Percentiles rank a stretch among this genome's conserved stretches.
These are phyloP conservation scores for Geranium brycei DNA, from an alignment of 345 rosid genomes.

Conservation along the genomic window DNA sequence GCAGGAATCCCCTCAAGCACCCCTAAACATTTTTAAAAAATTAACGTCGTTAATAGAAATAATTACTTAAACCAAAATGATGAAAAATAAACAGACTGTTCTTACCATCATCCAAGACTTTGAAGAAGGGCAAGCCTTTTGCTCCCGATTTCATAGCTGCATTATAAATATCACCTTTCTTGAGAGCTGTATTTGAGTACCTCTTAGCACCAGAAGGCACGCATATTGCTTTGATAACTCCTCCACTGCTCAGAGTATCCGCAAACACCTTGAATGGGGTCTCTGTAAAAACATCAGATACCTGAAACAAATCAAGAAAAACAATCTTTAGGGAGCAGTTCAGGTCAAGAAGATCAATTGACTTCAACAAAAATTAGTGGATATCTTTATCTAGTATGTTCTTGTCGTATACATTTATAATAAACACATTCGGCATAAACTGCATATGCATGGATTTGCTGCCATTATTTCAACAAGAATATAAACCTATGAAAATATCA, in stretches of 20 bases:
- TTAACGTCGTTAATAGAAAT: slow-evolving; percentile 1
- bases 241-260: slow-evolving; percentile 58
- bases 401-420: too few species aligned
- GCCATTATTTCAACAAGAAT: too few species aligned
- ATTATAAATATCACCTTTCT: slow-evolving; percentile 75
- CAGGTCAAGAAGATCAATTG: too few species aligned
- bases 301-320: slow-evolving; percentile 28
- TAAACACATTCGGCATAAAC: too few species aligned
- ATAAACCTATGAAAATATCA: too few species aligned
- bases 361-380: too few species aligned
- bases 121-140: slow-evolving; percentile 87
- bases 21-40: slow-evolving; percentile 17
- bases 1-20: slow-evolving; percentile 73
- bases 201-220: slow-evolving; percentile 64
- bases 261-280: slow-evolving; percentile 69
- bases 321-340: not conserved
- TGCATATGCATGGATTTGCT: too few species aligned
- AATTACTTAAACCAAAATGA: not conserved
- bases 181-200: slow-evolving; percentile 78
- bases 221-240: slow-evolving; percentile 60
- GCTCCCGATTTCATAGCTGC: slow-evolving; percentile 94
- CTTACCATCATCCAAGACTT: slow-evolving; percentile 80
- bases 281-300: slow-evolving; percentile 55
- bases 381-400: too few species aligned
- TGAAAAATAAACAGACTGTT: not conserved